Evolutionary conservation across 2,329 filamentous ascomycete genomes (phyloP).

Genomic region (Apiospora marii): DNA sequence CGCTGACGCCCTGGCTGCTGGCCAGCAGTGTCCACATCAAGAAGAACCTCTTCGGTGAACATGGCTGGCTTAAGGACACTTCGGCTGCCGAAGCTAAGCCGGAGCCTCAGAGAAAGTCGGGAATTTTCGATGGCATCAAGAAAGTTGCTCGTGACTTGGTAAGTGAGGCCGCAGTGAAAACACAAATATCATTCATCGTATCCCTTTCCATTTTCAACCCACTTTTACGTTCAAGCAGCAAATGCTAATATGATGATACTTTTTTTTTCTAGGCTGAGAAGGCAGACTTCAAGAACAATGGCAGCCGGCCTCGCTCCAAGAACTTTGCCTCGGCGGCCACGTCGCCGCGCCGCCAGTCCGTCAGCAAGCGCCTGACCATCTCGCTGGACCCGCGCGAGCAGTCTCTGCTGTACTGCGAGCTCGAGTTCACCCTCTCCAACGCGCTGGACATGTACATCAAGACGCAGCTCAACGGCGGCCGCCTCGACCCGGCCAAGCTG

Average conservation of each 20-base stretch:
- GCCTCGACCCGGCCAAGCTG: slow-evolving; percentile 58
- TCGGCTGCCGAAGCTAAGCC: slow-evolving; percentile 32
- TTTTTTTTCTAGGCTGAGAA: slow-evolving; percentile 31
- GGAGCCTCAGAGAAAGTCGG: slow-evolving; percentile 32
- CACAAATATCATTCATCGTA: neutral
- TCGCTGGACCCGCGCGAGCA: slow-evolving; percentile 65
- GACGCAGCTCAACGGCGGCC: slow-evolving; percentile 62
- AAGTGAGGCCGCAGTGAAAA: slow-evolving; percentile 33
- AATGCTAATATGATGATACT: neutral
- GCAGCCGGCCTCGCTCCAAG: slow-evolving; percentile 39
- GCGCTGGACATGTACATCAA: slow-evolving; percentile 61
- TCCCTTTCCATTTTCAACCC: neutral
- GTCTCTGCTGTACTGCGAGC: slow-evolving; percentile 65
- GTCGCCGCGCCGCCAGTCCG: slow-evolving; percentile 31
- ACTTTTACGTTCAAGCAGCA: neutral
- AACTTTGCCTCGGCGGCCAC: neutral
- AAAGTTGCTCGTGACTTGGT: slow-evolving; percentile 65
- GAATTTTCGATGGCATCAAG: slow-evolving; percentile 39
- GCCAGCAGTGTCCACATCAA: slow-evolving; percentile 17
- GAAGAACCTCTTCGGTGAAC: slow-evolving; percentile 62
- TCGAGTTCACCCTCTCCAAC: slow-evolving; percentile 62
- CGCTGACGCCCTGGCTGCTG: slow-evolving; percentile 41
- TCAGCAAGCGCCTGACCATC: slow-evolving; percentile 49
- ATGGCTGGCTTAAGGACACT: slow-evolving; percentile 63
- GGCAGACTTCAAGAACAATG: slow-evolving; percentile 47